Percentiles rank a stretch among this genome's conserved stretches.
These are phyloP conservation scores for Escovopsis sp. DNA, from an alignment of 2,329 filamentous ascomycete genomes.

Conservation along the genomic window DNA sequence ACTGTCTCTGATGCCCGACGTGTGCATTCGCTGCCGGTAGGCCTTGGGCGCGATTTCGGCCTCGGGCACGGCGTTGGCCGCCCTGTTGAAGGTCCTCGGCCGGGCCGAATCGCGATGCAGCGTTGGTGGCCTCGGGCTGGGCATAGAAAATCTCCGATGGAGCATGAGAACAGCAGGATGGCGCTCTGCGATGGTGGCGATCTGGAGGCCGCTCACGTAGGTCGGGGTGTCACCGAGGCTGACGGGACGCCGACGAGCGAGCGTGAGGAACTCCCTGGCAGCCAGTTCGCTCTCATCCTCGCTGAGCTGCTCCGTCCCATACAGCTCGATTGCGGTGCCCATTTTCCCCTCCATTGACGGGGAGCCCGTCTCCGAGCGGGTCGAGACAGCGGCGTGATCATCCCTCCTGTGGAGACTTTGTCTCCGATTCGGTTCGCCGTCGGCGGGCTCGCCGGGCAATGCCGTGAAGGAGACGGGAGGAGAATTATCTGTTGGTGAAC, in stretches of 20 bases:
- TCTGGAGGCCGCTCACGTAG: conserved; percentile 15
- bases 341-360: conserved; percentile 35
- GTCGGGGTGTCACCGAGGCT: conserved; percentile 20
- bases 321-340: conserved; percentile 66
- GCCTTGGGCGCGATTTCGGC: neutral
- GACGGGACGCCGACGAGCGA: conserved; percentile 13
- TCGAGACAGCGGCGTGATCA: too few relatives aligned
- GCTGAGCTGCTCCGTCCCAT: conserved; percentile 46
- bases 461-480: conserved; percentile 34
- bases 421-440: too few relatives aligned
- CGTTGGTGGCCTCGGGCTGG: conserved; percentile 18
- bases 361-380: too few relatives aligned
- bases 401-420: too few relatives aligned
- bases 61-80: neutral
- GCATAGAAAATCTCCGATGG: conserved; percentile 35
- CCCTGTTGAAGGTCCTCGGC: neutral
- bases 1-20: too few relatives aligned
- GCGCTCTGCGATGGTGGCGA: conserved; percentile 19
- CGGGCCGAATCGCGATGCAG: conserved; percentile 3
- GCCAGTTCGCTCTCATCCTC: conserved; percentile 44
- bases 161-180: conserved; percentile 18
- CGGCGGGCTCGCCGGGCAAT: conserved; percentile 18
- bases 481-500: conserved; percentile 36
- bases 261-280: conserved; percentile 20
- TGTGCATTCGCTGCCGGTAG: too few relatives aligned